Evolutionary conservation across 2,329 filamentous ascomycete genomes (phyloP), one percentile per base, ranked within the genome.

Genomic region (Alternaria sp.): DNA sequence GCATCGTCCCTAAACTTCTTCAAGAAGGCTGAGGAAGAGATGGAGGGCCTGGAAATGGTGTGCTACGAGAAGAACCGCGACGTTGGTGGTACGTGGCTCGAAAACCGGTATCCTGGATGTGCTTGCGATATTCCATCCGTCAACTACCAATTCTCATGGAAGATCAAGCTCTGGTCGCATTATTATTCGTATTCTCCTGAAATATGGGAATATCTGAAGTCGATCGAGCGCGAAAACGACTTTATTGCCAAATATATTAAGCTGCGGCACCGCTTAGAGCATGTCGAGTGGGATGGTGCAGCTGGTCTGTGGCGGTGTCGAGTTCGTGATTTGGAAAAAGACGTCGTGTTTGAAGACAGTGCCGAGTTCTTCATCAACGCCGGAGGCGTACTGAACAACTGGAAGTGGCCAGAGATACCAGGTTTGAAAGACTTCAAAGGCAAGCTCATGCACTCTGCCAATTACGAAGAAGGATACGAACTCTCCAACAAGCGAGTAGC

Each of bases 181-280:
- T 67, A 66, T 67, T 85, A 84, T 66, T 81, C 80, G 2, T 79
- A 79, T 30, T 78, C 80, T 0, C 76, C 79, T 1, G 82, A 85
- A 67, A 85, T 86, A 12, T 81, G 81, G 74, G 68, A 75, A 18
- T 85, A 85, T 57, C 76, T 84, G 60, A 82, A 84, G 63, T 72
- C 69, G 1, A 79, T 84, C 30, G 69, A 71, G 56, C 64, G 61
- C 16, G 67, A 70, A n/a, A 81, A 79, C 26, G 26, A 64, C 30
- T 72, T 70, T 52, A 81, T 70, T 18, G n/a, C 57, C 7, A 72
- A 69, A 47, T 72, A 72, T 36, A 63, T 72, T 54, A 68, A 63
- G 49, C 32, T 73, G 12, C 59, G 41, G 5, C 64, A 68, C 42
- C 54, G 56, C 3, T 59, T 72, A 7, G 65, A 71, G 41, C 63